Percentiles rank a stretch among this genome's conserved stretches.
Evolutionary conservation across 352 stramenopile species (phyloP).

Genomic region (Pythium biforme): DNA sequence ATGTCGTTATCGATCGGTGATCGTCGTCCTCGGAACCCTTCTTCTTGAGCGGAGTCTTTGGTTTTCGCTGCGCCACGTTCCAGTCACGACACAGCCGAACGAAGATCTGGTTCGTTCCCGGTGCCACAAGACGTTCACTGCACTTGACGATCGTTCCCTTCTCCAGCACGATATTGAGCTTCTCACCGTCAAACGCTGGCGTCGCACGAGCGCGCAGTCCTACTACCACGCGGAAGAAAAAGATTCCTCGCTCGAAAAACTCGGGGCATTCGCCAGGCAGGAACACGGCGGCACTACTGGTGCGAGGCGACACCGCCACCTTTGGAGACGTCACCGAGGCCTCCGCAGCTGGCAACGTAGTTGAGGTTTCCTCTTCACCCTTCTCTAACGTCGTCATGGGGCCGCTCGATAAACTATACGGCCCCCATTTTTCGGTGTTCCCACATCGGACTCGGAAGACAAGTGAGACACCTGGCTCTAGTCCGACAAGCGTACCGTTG

Average conservation of each 20-base stretch:
- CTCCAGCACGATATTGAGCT: slow-evolving; percentile 34
- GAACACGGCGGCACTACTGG: slow-evolving; percentile 28
- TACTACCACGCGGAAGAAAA: slow-evolving; percentile 37
- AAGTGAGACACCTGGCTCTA: slow-evolving; percentile 35
- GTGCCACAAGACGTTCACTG: slow-evolving; percentile 32
- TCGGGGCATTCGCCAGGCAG: slow-evolving; percentile 41
- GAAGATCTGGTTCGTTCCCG: slow-evolving; percentile 42
- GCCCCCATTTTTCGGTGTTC: slow-evolving; percentile 34
- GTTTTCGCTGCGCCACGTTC: slow-evolving; percentile 24
- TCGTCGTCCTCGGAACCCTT: slow-evolving; percentile 12
- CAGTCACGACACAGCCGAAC: slow-evolving; percentile 29
- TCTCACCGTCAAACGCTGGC: slow-evolving; percentile 33
- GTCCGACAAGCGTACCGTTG: slow-evolving; percentile 37
- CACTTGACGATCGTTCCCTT: slow-evolving; percentile 42
- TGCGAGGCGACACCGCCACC: not conserved
- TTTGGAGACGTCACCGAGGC: slow-evolving; percentile 6
- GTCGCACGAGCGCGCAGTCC: slow-evolving; percentile 32
- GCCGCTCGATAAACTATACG: slow-evolving; percentile 37
- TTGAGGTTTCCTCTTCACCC: slow-evolving; percentile 6
- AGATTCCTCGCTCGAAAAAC: slow-evolving; percentile 36
- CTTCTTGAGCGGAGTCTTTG: not conserved
- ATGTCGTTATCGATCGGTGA: slow-evolving; percentile 1
- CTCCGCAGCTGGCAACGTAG: not conserved
- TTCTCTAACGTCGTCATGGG: slow-evolving; percentile 38
- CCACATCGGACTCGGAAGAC: slow-evolving; percentile 43